phyloP scores from a whole-genome alignment of 2,329 filamentous ascomycete species.

The Penicillium sp. region DNA sequence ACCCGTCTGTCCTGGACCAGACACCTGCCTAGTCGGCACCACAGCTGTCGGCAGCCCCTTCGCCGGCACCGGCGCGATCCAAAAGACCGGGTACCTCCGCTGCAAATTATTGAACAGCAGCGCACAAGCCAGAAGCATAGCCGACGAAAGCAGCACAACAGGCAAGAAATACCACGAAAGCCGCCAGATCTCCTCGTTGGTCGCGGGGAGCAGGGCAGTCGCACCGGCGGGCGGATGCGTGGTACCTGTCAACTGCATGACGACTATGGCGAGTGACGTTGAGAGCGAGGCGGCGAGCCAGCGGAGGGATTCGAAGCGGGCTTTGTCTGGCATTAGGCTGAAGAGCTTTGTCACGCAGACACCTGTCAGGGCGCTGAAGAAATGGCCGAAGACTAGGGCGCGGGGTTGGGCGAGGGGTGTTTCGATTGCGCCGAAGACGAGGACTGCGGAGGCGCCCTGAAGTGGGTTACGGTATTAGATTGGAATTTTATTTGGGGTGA shows the following conservation, averaged over 20 bases:
- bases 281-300: conserved; percentile 36
- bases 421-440: conserved; percentile 34
- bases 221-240: conserved; percentile 36
- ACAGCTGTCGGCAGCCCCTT: too few relatives aligned
- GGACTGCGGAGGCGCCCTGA: conserved; percentile 34
- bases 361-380: conserved; percentile 32
- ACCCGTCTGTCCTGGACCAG: too few relatives aligned
- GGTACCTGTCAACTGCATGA: conserved; percentile 35
- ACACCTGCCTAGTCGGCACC: too few relatives aligned
- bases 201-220: conserved; percentile 33
- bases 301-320: conserved; percentile 29
- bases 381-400: conserved; percentile 34
- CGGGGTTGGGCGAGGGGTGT: conserved; percentile 33
- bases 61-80: conserved; percentile 20
- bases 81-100: conserved; percentile 33
- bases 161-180: conserved; percentile 36
- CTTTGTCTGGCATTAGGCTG: conserved; percentile 31
- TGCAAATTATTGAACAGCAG: conserved; percentile 34
- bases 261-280: conserved; percentile 26
- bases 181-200: conserved; percentile 25
- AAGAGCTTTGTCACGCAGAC: conserved; percentile 33
- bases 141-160: conserved; percentile 30
- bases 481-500: not conserved
- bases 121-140: conserved; percentile 28
- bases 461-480: not conserved